Percentiles rank a stretch among this genome's conserved stretches.
Conservation (phyloP, 177 flowering plant species). For the Tripterygium wilfordii region DNA sequence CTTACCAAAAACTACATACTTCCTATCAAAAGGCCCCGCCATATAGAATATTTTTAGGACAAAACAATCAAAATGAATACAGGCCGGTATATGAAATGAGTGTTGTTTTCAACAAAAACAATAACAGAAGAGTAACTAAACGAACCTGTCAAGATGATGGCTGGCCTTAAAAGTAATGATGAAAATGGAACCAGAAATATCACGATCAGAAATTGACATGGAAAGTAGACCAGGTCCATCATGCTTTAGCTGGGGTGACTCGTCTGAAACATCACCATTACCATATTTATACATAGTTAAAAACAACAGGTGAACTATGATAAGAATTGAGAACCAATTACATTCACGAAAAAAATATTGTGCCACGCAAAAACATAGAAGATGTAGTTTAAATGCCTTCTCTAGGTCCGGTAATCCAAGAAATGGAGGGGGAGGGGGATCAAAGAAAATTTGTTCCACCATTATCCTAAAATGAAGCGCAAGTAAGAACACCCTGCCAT, state of each 20-base stretch:
- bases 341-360: too few relatives aligned
- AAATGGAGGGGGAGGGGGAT: too few relatives aligned
- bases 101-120: neutral
- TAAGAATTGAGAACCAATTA: too few relatives aligned
- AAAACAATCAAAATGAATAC: neutral
- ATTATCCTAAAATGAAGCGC: too few relatives aligned
- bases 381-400: too few relatives aligned
- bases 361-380: too few relatives aligned
- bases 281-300: too few relatives aligned
- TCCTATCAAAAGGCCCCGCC: constrained; percentile 34
- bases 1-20: constrained; percentile 72
- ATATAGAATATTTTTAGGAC: neutral
- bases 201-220: constrained; percentile 67
- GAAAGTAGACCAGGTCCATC: constrained; percentile 71
- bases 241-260: constrained; percentile 58
- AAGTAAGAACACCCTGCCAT: too few relatives aligned
- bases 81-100: neutral
- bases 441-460: too few relatives aligned
- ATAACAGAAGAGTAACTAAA: constrained; percentile 1
- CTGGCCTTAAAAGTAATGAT: constrained; percentile 57
- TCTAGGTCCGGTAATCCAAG: too few relatives aligned
- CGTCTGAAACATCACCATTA: constrained; percentile 41
- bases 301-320: too few relatives aligned
- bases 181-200: constrained; percentile 66
- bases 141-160: constrained; percentile 72